Conservation (phyloP, 2,329 filamentous ascomycete species). For the Fusarium torulosum region DNA sequence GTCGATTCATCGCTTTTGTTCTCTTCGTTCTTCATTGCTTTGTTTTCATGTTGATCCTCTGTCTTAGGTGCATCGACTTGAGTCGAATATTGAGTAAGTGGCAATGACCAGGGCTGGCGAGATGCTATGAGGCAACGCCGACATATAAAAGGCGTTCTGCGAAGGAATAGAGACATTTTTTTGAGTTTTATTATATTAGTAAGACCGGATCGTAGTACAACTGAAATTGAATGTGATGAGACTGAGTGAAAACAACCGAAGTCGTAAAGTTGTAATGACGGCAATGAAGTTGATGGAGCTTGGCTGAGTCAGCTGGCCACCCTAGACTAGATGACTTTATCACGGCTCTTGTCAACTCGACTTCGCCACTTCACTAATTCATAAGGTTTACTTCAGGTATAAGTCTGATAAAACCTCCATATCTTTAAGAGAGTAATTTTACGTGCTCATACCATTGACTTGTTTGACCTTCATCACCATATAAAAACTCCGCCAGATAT, state of each 20-base stretch:
- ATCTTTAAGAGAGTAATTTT: conserved; percentile 13
- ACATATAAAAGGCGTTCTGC: conserved; percentile 30
- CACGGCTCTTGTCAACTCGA: not conserved
- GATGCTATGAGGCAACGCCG: conserved; percentile 37
- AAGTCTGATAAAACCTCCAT: not conserved
- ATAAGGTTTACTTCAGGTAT: conserved; percentile 5
- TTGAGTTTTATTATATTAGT: not conserved
- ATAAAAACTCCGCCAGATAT: conserved; percentile 29
- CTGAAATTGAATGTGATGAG: not conserved
- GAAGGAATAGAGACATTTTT: conserved; percentile 19
- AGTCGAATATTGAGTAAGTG: conserved; percentile 36
- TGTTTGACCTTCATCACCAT: not conserved
- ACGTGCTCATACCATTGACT: conserved; percentile 17
- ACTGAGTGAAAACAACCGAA: not conserved
- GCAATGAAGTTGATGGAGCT: conserved; percentile 18
- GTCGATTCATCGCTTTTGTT: not conserved
- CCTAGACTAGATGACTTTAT: not conserved
- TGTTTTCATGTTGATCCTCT: conserved; percentile 9
- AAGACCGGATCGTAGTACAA: not conserved
- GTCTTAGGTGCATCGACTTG: conserved; percentile 21
- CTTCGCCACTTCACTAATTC: conserved; percentile 7
- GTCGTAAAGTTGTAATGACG: conserved; percentile 22
- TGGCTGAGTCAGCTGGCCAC: conserved; percentile 37
- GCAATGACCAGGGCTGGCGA: conserved; percentile 6
- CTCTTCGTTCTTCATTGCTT: not conserved